A percentile compares a stretch with the other conserved stretches of the same genome.
These are phyloP conservation scores for Mucor racemosus DNA, from an alignment of 371 early-diverging fungal genomes.

Conservation along the genomic window DNA sequence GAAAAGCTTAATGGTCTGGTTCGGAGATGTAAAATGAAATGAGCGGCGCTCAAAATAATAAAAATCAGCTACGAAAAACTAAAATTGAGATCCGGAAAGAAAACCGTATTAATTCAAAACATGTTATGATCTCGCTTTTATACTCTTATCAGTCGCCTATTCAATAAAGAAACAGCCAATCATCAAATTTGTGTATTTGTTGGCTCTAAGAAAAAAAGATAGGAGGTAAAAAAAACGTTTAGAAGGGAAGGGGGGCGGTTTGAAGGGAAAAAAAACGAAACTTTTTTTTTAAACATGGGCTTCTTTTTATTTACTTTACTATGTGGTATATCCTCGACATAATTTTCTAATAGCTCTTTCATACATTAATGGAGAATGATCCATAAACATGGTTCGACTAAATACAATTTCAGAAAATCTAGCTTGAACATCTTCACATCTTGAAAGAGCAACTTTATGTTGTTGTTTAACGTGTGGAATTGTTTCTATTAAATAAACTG, in stretches of 20 bases:
- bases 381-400: conserved; percentile 72
- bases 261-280: background rate
- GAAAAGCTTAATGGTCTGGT: background rate
- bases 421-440: conserved; percentile 69
- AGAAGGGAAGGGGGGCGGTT: conserved; percentile 1
- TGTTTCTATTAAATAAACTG: conserved; percentile 55
- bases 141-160: background rate
- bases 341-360: conserved; percentile 48
- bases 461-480: conserved; percentile 39
- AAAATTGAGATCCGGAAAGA: conserved; percentile 5
- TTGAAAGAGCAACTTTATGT: conserved; percentile 42
- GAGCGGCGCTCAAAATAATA: background rate
- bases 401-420: conserved; percentile 73
- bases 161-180: background rate
- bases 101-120: conserved; percentile 3
- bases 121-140: background rate
- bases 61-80: conserved; percentile 1
- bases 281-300: background rate
- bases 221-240: background rate
- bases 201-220: background rate
- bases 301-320: background rate
- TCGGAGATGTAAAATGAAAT: background rate
- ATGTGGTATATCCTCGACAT: conserved; percentile 13
- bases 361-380: conserved; percentile 74
- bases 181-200: background rate